These are phyloP conservation scores for Cronartium ribicola DNA, from an alignment of 1,284 basidiomycete genomes.

Conservation along the genomic window DNA sequence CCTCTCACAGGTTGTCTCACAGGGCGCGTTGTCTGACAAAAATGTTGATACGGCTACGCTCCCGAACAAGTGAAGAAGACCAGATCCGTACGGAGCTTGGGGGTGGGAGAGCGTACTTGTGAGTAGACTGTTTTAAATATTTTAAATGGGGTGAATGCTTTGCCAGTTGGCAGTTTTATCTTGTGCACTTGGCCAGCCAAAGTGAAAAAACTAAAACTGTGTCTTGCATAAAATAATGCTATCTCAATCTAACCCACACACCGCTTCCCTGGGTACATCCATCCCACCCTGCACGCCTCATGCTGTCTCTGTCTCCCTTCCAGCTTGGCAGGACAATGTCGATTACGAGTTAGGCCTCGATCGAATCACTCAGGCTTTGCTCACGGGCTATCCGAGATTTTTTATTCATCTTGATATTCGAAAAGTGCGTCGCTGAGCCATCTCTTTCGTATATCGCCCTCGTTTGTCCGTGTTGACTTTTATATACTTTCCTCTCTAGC, in stretches of 20 bases:
- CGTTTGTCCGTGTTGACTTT: slow-evolving; percentile 7
- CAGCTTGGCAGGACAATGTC: slow-evolving; percentile 87
- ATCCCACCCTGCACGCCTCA: slow-evolving; percentile 58
- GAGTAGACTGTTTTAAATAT: no score
- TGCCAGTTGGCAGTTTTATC: no score
- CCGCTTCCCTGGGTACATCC: slow-evolving; percentile 46
- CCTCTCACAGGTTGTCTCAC: no score
- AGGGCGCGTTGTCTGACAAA: no score
- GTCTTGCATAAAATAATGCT: neutral
- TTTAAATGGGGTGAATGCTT: no score
- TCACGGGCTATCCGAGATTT: slow-evolving; percentile 93
- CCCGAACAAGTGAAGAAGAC: no score
- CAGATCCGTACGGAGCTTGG: no score
- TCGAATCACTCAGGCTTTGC: slow-evolving; percentile 74
- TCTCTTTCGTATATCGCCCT: neutral
- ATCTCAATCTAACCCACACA: neutral
- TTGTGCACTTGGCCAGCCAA: no score
- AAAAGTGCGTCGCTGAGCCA: slow-evolving; percentile 59
- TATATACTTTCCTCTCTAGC: slow-evolving; percentile 6
- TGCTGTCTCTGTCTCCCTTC: slow-evolving; percentile 94
- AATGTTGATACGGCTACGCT: no score
- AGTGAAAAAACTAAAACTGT: neutral
- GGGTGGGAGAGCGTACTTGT: no score
- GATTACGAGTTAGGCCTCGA: slow-evolving; percentile 90
- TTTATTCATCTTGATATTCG: slow-evolving; percentile 85